A percentile compares a stretch with the other conserved stretches of the same genome.
phyloP scores from a whole-genome alignment of 805 yeast genomes.

The Torulaspora quercuum region DNA sequence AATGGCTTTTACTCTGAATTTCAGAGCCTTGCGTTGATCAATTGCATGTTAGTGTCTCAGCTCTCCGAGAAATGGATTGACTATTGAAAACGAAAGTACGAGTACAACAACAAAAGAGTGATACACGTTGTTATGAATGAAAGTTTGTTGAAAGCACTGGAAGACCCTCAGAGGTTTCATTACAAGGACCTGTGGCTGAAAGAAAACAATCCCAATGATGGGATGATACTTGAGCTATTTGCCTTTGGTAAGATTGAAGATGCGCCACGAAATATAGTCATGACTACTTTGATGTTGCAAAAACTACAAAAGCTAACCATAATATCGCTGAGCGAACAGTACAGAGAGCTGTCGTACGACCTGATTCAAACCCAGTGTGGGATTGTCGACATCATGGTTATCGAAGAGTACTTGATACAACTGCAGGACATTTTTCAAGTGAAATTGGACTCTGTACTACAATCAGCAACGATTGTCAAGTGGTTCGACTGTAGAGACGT shows the following conservation, averaged over 20 bases:
- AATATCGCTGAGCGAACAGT: slow-evolving; percentile 21
- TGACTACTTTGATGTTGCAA: slow-evolving; percentile 18
- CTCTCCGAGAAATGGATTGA: too few species aligned
- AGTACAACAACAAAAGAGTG: neutral
- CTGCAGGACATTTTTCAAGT: slow-evolving; percentile 21
- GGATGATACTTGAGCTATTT: slow-evolving; percentile 25
- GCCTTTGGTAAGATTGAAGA: slow-evolving; percentile 30
- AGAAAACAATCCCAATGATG: slow-evolving; percentile 4
- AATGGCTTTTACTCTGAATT: too few species aligned
- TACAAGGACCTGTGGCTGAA: slow-evolving; percentile 31
- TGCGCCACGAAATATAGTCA: slow-evolving; percentile 2
- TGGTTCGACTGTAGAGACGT: slow-evolving; percentile 31
- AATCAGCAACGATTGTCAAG: slow-evolving; percentile 12
- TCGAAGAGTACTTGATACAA: slow-evolving; percentile 26
- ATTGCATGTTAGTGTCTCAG: too few species aligned
- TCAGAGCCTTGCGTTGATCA: too few species aligned
- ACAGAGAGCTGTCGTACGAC: slow-evolving; percentile 20
- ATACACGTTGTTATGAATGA: slow-evolving; percentile 1
- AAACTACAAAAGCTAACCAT: slow-evolving; percentile 28
- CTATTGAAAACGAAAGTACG: neutral
- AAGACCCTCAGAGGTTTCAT: slow-evolving; percentile 22
- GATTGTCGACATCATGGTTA: slow-evolving; percentile 11
- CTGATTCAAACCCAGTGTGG: slow-evolving; percentile 15
- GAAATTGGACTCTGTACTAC: slow-evolving; percentile 25
- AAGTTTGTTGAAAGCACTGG: slow-evolving; percentile 14